These are phyloP conservation scores for Metschnikowia reukaufii DNA, from an alignment of 805 yeast genomes.

Conservation along the genomic window DNA sequence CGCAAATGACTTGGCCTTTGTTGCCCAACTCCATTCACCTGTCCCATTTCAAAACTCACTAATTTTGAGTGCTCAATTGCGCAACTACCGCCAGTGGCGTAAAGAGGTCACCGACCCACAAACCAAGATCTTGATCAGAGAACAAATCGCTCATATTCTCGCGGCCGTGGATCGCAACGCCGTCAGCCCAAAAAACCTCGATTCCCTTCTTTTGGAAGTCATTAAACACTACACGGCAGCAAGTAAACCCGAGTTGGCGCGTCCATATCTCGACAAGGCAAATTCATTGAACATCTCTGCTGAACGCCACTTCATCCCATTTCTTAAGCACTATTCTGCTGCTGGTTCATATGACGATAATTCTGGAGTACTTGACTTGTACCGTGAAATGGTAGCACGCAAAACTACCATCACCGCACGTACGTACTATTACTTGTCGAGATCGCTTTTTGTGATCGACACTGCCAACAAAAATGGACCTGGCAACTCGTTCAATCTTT, in stretches of 20 bases:
- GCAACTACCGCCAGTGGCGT: conserved; percentile 33
- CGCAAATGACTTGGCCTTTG: conserved; percentile 33
- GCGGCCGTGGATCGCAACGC: conserved; percentile 12
- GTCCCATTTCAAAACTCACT: conserved; percentile 32
- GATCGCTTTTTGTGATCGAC: conserved; percentile 29
- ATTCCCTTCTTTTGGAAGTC: conserved; percentile 26
- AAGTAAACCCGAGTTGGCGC: conserved; percentile 22
- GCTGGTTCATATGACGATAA: conserved; percentile 21
- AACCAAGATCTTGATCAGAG: conserved; percentile 10
- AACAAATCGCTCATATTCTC: conserved; percentile 16
- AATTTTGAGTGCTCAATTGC: conserved; percentile 29
- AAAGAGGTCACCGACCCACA: conserved; percentile 12
- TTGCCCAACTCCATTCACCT: conserved; percentile 31
- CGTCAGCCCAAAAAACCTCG: conserved; percentile 12
- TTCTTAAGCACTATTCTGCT: conserved; percentile 25
- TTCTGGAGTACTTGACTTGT: conserved; percentile 29
- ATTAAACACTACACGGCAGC: conserved; percentile 25
- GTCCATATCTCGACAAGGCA: conserved; percentile 20
- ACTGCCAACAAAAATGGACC: conserved; percentile 23
- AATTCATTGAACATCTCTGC: conserved; percentile 18
- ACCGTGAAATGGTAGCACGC: conserved; percentile 33
- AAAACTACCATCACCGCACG: conserved; percentile 26
- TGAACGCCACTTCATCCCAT: conserved; percentile 33
- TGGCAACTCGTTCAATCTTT: conserved; percentile 32
- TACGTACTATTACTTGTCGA: conserved; percentile 33